These are phyloP conservation scores for Aureobasidium sp. DNA, from an alignment of 2,329 filamentous ascomycete genomes.

Conservation along the genomic window DNA sequence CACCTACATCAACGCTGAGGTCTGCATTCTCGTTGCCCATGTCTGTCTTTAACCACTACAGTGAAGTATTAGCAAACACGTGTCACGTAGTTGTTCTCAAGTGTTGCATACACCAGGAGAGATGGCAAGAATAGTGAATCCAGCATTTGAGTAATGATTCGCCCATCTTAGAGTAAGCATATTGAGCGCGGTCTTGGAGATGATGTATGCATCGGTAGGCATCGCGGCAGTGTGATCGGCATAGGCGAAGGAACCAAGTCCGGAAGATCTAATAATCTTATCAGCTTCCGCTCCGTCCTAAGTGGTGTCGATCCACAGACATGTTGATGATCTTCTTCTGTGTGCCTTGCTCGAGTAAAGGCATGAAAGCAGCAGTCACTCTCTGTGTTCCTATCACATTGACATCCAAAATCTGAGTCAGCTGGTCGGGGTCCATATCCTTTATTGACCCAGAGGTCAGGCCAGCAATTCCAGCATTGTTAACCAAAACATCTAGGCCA, in stretches of 20 bases:
- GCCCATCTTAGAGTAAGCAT: constrained; percentile 42
- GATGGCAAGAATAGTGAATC: constrained; percentile 38
- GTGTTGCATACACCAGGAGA: constrained; percentile 39
- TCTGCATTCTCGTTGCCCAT: constrained; percentile 37
- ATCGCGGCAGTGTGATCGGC: constrained; percentile 20
- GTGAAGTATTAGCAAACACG: constrained; percentile 11
- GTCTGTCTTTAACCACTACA: constrained; percentile 42
- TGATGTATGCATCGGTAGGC: constrained; percentile 34
- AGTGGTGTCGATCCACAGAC: constrained; percentile 23
- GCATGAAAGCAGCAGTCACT: constrained; percentile 35
- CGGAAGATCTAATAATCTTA: constrained; percentile 31
- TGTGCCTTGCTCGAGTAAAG: constrained; percentile 29
- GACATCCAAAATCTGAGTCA: constrained; percentile 27
- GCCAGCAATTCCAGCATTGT: constrained; percentile 36
- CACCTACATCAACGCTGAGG: constrained; percentile 34
- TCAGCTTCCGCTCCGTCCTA: neutral
- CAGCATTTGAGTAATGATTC: constrained; percentile 29
- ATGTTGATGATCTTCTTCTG: constrained; percentile 41
- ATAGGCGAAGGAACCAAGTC: constrained; percentile 36
- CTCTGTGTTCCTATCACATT: constrained; percentile 36
- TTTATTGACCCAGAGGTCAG: constrained; percentile 14
- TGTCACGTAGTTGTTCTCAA: neutral
- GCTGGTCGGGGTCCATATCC: constrained; percentile 17
- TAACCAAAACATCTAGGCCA: constrained; percentile 42
- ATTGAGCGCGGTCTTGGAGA: constrained; percentile 44